Base-by-base conservation (phyloP, 176 grass and related monocot genomes). In the Coix lacrymajobi region DNA sequence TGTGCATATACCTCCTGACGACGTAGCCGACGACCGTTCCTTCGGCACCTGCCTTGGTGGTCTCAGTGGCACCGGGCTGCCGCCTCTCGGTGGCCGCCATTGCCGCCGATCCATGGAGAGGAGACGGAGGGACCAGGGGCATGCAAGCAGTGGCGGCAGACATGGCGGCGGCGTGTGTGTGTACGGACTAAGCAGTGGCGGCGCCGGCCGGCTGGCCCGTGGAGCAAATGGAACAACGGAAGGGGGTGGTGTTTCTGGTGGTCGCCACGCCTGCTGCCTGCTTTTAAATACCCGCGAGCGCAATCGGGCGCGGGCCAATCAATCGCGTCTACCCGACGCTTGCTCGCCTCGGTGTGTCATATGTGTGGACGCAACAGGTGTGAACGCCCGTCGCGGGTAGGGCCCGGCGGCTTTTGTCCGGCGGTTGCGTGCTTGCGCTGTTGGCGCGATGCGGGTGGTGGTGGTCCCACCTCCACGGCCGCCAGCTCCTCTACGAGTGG, bases 351-450 rank as follows among this genome's bases (percentile, higher is more conserved):
- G 31, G 62, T 19, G 8, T 8, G 30, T 13, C 20, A 10, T 8
- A 16, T 10, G 38, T 15, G 22, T 43, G 68, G 68, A 46, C 12
- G 19, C 69, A 71, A 71, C 8, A 67, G 29, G 78, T 80, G 78
- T 80, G 78, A 80, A 80, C 78, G 76, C 60, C 40, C 40, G 3
- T 31, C 60, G 58, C 39, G 37, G 20, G 8, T 33, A 61, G 76
- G 58, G 10, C 54, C 74, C 74, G 7, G 8, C 0, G 49, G 49
- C 10, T 10, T 12, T 60, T 11, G 40, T 28, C 69, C 15, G 14
- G 76, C 62, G 76, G 76, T 64, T 43, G 76, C 58, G 60, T 66
- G 19, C 41, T 10, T 4, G 41, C 20, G 8, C 19, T 4, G 17
- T 8, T 3, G 4, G 69, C 19, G 36, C 34, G 4, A 52, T 52